phyloP scores from a whole-genome alignment of 2,329 filamentous ascomycete genomes.

The Fusarium lyarnte region DNA sequence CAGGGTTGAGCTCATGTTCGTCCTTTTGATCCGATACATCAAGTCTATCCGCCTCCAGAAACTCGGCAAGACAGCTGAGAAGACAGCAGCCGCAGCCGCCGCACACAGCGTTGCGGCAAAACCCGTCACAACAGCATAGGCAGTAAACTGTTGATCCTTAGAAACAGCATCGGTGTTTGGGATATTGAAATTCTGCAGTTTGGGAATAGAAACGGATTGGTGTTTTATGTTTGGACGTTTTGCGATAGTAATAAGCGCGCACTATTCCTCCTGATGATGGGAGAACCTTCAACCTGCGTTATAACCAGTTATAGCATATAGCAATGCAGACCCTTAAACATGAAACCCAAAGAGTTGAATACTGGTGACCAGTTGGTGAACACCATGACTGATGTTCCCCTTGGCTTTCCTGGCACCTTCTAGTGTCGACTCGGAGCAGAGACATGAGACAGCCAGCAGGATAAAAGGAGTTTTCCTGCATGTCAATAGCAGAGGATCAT shows the following conservation, averaged over 20 bases:
- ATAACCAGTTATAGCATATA: not conserved
- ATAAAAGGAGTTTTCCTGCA: not conserved
- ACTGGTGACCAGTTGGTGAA: not conserved
- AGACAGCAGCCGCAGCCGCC: constrained; percentile 62
- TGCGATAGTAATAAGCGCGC: constrained; percentile 20
- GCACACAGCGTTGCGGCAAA: constrained; percentile 56
- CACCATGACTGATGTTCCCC: not conserved
- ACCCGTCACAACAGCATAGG: constrained; percentile 37
- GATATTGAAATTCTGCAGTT: constrained; percentile 4
- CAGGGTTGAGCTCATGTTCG: constrained; percentile 87
- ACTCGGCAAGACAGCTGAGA: constrained; percentile 71
- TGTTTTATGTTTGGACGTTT: constrained; percentile 27
- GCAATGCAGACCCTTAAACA: not conserved
- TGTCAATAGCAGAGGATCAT: not conserved
- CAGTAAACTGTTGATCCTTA: constrained; percentile 7
- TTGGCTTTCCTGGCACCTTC: not conserved
- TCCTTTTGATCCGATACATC: constrained; percentile 86
- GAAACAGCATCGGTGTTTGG: constrained; percentile 24
- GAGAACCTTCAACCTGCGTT: not conserved
- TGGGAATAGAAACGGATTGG: constrained; percentile 32
- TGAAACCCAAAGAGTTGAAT: not conserved
- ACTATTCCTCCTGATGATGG: not conserved
- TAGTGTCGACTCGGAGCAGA: not conserved
- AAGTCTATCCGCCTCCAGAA: constrained; percentile 75
- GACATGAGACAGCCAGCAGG: not conserved